Percentiles rank a stretch among this genome's conserved stretches.
phyloP scores from a whole-genome alignment of 1,139 yeast genomes.

The Geotrichum carabidarum region DNA sequence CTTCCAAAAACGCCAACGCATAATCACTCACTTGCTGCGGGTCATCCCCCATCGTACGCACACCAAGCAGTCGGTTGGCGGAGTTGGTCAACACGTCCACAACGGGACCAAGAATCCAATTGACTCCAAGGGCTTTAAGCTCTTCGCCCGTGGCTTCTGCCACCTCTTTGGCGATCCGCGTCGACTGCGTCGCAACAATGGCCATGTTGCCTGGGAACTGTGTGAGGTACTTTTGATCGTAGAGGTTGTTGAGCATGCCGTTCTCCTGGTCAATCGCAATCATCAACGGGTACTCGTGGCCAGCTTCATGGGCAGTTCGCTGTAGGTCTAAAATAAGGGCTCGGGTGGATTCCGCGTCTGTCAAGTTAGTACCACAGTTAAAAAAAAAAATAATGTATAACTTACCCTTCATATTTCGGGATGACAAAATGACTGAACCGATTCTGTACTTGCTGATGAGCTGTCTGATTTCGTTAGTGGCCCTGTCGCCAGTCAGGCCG shows the following conservation, averaged over 20 bases:
- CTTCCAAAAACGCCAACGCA: slow-evolving; percentile 53
- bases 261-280: slow-evolving; percentile 46
- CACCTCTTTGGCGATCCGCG: slow-evolving; percentile 49
- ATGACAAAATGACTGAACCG: slow-evolving; percentile 54
- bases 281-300: slow-evolving; percentile 50
- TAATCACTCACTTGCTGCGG: slow-evolving; percentile 54
- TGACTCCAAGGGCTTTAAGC: slow-evolving; percentile 51
- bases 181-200: slow-evolving; percentile 52
- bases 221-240: slow-evolving; percentile 49
- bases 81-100: slow-evolving; percentile 58
- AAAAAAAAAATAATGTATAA: not conserved
- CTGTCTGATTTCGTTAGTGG: slow-evolving; percentile 53
- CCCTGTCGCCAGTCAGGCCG: slow-evolving; percentile 57
- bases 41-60: slow-evolving; percentile 58
- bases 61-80: slow-evolving; percentile 56
- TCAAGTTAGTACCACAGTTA: slow-evolving; percentile 17
- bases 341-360: slow-evolving; percentile 49
- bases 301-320: slow-evolving; percentile 49
- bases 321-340: slow-evolving; percentile 52
- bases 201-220: slow-evolving; percentile 69
- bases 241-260: slow-evolving; percentile 52
- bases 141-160: slow-evolving; percentile 55
- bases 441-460: slow-evolving; percentile 52
- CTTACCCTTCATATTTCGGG: slow-evolving; percentile 44
- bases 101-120: slow-evolving; percentile 59